phyloP scores from a whole-genome alignment of 257 asterid genomes.

The Apocynum venetum region DNA sequence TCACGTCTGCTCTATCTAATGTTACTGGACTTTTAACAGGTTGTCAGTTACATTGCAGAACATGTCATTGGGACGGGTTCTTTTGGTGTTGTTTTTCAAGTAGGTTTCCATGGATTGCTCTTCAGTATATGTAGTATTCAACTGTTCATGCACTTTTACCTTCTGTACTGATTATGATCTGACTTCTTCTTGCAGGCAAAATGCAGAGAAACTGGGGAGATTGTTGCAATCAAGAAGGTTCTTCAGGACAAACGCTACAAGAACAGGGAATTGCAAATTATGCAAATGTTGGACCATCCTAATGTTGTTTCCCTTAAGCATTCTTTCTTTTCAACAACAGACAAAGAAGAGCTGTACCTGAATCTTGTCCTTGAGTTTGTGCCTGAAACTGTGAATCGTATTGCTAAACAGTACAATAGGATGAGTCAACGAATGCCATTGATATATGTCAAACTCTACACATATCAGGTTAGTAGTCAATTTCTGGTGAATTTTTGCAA shows the following conservation, averaged over 20 bases:
- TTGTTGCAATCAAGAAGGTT: conserved; percentile 94
- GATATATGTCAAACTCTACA: conserved; percentile 85
- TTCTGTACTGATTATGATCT: conserved; percentile 18
- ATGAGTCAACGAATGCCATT: conserved; percentile 88
- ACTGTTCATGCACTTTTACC: conserved; percentile 7
- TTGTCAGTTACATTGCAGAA: conserved; percentile 86
- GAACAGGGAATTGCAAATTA: conserved; percentile 92
- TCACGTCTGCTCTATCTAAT: conserved; percentile 1
- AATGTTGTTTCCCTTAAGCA: conserved; percentile 87
- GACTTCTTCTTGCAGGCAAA: conserved; percentile 62
- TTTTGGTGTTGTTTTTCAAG: conserved; percentile 93
- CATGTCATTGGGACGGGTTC: conserved; percentile 98
- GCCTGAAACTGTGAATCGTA: conserved; percentile 91
- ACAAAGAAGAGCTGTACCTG: conserved; percentile 89
- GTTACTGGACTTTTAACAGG: conserved; percentile 49
- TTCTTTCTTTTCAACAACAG: conserved; percentile 83
- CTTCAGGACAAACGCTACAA: conserved; percentile 98
- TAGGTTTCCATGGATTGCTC: conserved; percentile 32
- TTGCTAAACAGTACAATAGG: conserved; percentile 89
- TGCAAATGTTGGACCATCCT: conserved; percentile 99
- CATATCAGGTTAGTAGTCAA: conserved; percentile 62
- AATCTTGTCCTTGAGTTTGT: conserved; percentile 94
- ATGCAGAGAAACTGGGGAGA: conserved; percentile 94
- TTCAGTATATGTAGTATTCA: conserved; percentile 5
- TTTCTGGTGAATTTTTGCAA: neutral